Evolutionary conservation across 2,329 filamentous ascomycete species (phyloP).

Genomic region (Colletotrichum caudatum): DNA sequence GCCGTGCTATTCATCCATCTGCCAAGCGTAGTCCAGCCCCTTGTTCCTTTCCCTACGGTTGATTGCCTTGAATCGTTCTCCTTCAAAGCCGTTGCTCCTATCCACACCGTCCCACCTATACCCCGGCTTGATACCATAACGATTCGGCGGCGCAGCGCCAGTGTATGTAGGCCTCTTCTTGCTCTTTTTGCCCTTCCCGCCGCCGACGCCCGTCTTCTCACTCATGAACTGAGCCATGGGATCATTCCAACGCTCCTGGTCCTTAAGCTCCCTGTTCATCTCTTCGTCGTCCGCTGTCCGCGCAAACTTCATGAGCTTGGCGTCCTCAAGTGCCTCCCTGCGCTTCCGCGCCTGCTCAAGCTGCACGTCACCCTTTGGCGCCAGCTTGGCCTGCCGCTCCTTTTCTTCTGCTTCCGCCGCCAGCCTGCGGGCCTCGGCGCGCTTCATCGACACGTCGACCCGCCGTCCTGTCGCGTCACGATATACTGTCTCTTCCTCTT

Average conservation of each 20-base stretch:
- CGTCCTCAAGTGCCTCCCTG: slow-evolving; percentile 79
- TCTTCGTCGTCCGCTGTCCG: slow-evolving; percentile 85
- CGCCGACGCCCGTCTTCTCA: slow-evolving; percentile 55
- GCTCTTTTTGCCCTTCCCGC: slow-evolving; percentile 46
- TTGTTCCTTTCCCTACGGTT: slow-evolving; percentile 82
- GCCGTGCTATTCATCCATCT: slow-evolving; percentile 83
- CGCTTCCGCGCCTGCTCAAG: slow-evolving; percentile 72
- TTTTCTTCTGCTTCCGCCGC: slow-evolving; percentile 76
- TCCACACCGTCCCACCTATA: slow-evolving; percentile 98
- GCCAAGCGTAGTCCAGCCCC: slow-evolving; percentile 90
- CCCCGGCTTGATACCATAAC: slow-evolving; percentile 92
- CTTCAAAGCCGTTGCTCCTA: slow-evolving; percentile 92
- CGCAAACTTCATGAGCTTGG: slow-evolving; percentile 84
- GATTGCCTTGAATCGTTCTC: slow-evolving; percentile 88
- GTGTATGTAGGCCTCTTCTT: slow-evolving; percentile 75
- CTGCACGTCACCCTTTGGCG: slow-evolving; percentile 88
- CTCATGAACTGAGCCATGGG: slow-evolving; percentile 85
- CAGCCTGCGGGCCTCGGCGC: slow-evolving; percentile 81
- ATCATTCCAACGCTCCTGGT: slow-evolving; percentile 88
- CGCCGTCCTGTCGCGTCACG: slow-evolving; percentile 94
- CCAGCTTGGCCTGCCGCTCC: slow-evolving; percentile 74
- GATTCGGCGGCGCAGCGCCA: slow-evolving; percentile 86
- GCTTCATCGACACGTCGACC: slow-evolving; percentile 91
- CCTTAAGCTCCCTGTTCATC: slow-evolving; percentile 86
- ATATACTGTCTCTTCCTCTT: slow-evolving; percentile 87